Evolutionary conservation across 345 rosid species (phyloP).

Genomic region (Eucalyptus camaldulensis): DNA sequence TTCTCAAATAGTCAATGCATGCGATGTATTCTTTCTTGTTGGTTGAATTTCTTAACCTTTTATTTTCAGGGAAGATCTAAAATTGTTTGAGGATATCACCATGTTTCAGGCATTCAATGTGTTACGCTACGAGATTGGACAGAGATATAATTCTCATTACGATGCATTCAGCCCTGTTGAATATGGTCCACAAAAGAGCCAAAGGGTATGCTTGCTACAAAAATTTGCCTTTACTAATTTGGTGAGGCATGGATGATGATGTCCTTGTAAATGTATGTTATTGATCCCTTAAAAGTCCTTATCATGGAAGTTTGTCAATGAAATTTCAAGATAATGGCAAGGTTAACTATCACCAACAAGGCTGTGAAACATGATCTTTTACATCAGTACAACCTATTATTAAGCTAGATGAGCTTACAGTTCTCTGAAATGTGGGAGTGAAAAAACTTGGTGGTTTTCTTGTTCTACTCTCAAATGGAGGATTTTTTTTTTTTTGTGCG

Average conservation of each 20-base stretch:
- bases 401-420: not conserved
- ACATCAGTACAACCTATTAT: not conserved
- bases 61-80: conserved; percentile 21
- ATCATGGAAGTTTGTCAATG: not conserved
- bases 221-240: not conserved
- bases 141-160: conserved; percentile 86
- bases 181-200: conserved; percentile 61
- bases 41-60: conserved; percentile 10
- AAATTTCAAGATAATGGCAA: not conserved
- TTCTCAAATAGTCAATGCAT: not conserved
- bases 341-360: not conserved
- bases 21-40: not conserved
- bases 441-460: not conserved
- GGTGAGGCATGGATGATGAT: not conserved
- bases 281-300: not conserved
- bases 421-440: not conserved
- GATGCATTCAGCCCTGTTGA: conserved; percentile 79
- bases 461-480: not conserved
- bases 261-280: not conserved
- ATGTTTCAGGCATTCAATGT: conserved; percentile 84
- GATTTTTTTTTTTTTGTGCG: not conserved
- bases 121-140: conserved; percentile 76
- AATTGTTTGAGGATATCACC: conserved; percentile 22
- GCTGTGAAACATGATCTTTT: not conserved
- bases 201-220: conserved; percentile 27